A percentile compares a stretch with the other conserved stretches of the same genome.
These are phyloP conservation scores for Solanum arcanum DNA, from an alignment of 257 asterid species.

Conservation along the genomic window DNA sequence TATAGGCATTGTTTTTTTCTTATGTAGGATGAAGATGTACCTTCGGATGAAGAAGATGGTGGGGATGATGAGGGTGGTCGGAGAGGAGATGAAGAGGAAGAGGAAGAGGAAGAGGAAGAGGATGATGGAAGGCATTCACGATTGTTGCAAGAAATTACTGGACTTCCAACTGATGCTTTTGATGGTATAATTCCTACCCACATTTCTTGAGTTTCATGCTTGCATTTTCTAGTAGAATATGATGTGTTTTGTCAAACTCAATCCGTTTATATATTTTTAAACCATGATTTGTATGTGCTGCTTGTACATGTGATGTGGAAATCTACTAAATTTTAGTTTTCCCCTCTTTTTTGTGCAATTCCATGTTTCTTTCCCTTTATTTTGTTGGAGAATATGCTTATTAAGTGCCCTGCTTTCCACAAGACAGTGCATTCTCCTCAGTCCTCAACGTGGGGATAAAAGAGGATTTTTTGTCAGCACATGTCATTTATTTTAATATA, in stretches of 20 bases:
- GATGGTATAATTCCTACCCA: constrained; percentile 30
- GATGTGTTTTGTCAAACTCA: neutral
- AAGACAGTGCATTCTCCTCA: neutral
- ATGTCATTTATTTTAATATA: neutral
- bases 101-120: constrained; percentile 10
- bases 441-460: neutral
- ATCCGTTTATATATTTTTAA: neutral
- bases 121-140: constrained; percentile 52
- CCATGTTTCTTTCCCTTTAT: neutral
- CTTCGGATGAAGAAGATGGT: constrained; percentile 56
- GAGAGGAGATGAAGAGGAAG: neutral
- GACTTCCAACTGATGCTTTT: constrained; percentile 67
- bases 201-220: neutral
- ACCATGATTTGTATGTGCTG: neutral
- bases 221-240: neutral
- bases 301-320: neutral
- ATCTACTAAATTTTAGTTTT: neutral
- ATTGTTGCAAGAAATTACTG: constrained; percentile 75
- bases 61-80: constrained; percentile 20
- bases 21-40: constrained; percentile 63
- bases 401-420: neutral
- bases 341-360: neutral
- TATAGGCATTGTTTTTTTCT: neutral
- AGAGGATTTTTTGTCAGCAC: neutral
- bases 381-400: neutral